Conservation (phyloP, 768 basidiomycete species). For the Boletus coccyginus region DNA sequence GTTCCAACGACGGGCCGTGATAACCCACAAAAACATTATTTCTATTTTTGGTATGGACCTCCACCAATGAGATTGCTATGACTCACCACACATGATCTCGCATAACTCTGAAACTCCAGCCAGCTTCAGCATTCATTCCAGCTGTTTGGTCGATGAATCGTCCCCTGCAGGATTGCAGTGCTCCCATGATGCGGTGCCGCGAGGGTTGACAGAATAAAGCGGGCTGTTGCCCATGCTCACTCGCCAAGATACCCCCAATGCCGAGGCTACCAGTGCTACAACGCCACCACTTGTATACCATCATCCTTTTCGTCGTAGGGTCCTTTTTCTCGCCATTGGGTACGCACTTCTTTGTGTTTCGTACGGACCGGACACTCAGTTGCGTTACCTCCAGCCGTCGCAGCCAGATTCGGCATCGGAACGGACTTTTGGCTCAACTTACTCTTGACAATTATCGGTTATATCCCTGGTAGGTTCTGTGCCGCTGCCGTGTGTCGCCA, state of each 20-base stretch:
- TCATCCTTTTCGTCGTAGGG: constrained; percentile 83
- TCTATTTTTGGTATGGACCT: too few species aligned
- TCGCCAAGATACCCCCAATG: constrained; percentile 31
- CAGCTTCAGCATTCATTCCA: too few species aligned
- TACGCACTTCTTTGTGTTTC: constrained; percentile 32
- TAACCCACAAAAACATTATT: too few species aligned
- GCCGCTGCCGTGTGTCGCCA: neutral
- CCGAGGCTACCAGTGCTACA: constrained; percentile 56
- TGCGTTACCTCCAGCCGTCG: constrained; percentile 64
- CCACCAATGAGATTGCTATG: too few species aligned
- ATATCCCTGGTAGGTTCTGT: constrained; percentile 67
- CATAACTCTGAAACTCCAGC: too few species aligned
- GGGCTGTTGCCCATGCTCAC: constrained; percentile 1
- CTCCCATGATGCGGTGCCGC: too few species aligned
- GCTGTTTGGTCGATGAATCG: too few species aligned
- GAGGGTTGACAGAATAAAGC: too few species aligned
- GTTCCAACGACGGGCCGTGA: too few species aligned
- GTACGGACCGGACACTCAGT: neutral
- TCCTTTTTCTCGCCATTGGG: constrained; percentile 90
- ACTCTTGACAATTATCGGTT: constrained; percentile 85
- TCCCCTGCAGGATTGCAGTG: too few species aligned
- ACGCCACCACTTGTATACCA: constrained; percentile 77
- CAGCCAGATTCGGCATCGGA: constrained; percentile 89
- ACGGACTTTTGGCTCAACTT: constrained; percentile 90
- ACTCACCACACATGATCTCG: too few species aligned